Evolutionary conservation across 1,284 basidiomycete genomes (phyloP), one percentile per base, ranked within the genome.

Genomic region (Cystobasidium pallidum): DNA sequence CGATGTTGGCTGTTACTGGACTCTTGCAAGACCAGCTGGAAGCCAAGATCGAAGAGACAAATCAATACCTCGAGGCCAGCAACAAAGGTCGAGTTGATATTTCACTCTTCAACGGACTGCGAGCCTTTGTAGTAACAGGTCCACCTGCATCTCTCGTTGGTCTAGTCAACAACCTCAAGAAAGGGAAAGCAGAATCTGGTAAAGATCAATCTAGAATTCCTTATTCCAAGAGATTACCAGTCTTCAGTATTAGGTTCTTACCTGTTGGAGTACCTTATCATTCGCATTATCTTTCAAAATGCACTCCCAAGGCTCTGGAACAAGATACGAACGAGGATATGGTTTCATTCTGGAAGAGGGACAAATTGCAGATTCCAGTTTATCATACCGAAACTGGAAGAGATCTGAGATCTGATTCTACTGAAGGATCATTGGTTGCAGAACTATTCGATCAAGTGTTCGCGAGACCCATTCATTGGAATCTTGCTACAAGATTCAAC

Each of bases 221-320:
- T 43, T 61, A 8, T 91, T 94, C 92, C 43, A 94, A 98, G 83
- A 87, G 96, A 79, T 95, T 96, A 83, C 89, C 91, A 11, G 90
- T 92, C 17, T 98, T 99, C 82, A 91, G 88, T 66, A 88, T 91
- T 75, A 89, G 95, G 64, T 99, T 99, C 85, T 84, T 99, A 77
- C 91, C 92, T 34, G 91, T 99, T 78, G 90, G 89, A 75, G 94
- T 94, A 0, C 96, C 95, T 0, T 99, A 94, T 83, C 95, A 99
- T 85, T 94, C 91, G 80, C 83, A 84, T 45, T 96, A 97, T 82
- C 85, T 99, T 66, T 79, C 81, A n/a, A 88, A 86, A 47, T 89
- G 88, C 3, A 88, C 92, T 4, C 87, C 92, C 70, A 89, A 88
- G 80, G 82, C 95, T 71, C 81, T 89, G 49, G 80, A 86, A 51